Evolutionary conservation across 306 rosid genomes (phyloP).

Genomic region (Inga leiocalycina): DNA sequence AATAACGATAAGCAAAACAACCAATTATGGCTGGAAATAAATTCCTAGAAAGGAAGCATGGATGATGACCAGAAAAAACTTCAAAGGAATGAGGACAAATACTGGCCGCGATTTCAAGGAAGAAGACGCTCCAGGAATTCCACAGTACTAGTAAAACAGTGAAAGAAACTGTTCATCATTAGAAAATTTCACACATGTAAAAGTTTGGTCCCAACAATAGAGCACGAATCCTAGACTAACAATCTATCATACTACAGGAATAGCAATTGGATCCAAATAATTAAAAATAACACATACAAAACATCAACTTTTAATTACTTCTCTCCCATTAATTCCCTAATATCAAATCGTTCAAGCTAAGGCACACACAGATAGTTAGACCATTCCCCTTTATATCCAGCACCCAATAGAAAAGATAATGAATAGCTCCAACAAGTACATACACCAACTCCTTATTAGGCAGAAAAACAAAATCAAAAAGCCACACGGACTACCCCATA

Average conservation of each 20-base stretch:
- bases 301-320: neutral
- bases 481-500: neutral
- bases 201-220: neutral
- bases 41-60: neutral
- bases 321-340: neutral
- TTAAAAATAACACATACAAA: neutral
- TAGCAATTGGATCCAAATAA: neutral
- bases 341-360: constrained; percentile 5
- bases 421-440: neutral
- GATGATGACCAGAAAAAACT: neutral
- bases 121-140: constrained; percentile 5
- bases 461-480: neutral
- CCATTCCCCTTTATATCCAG: neutral
- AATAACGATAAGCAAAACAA: neutral
- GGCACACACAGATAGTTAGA: neutral
- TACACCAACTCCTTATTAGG: neutral
- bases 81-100: neutral
- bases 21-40: too few relatives aligned
- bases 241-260: neutral
- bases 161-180: neutral
- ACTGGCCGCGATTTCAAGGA: neutral
- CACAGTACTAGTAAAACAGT: neutral
- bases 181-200: neutral
- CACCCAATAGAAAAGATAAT: neutral
- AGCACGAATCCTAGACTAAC: constrained; percentile 15